Evolutionary conservation across 1,284 basidiomycete genomes (phyloP).

Genomic region (Blastosporella zonata): DNA sequence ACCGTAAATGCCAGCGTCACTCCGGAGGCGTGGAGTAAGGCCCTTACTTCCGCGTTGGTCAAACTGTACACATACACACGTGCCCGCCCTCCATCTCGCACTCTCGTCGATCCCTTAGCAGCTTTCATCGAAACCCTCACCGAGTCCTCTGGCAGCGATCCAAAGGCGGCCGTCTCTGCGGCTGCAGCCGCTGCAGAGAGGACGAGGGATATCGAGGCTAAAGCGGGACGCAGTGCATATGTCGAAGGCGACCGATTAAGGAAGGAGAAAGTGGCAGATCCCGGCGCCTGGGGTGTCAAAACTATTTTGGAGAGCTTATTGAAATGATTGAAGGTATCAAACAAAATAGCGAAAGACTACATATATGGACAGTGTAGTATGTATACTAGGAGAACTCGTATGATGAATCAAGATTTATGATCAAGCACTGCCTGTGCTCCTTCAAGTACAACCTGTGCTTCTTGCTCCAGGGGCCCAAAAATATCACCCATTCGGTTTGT

Average conservation of each 20-base stretch:
- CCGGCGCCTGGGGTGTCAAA: constrained; percentile 88
- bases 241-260: constrained; percentile 73
- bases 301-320: constrained; percentile 64
- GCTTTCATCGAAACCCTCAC: constrained; percentile 67
- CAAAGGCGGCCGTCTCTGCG: constrained; percentile 55
- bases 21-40: constrained; percentile 59
- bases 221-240: constrained; percentile 89
- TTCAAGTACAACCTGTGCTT: background rate
- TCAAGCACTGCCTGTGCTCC: background rate
- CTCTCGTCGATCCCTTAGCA: constrained; percentile 87
- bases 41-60: constrained; percentile 59
- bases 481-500: constrained; percentile 8
- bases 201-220: constrained; percentile 77
- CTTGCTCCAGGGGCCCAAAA: background rate
- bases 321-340: background rate
- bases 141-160: constrained; percentile 32
- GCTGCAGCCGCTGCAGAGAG: constrained; percentile 71
- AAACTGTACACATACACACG: constrained; percentile 86
- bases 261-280: constrained; percentile 75
- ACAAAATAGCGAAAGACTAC: background rate
- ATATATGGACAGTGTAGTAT: background rate
- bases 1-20: constrained; percentile 37
- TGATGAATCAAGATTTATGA: background rate
- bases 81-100: constrained; percentile 87
- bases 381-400: background rate